These are phyloP conservation scores for Termitomyces sp. DNA, from an alignment of 768 basidiomycete species.

Conservation along the genomic window DNA sequence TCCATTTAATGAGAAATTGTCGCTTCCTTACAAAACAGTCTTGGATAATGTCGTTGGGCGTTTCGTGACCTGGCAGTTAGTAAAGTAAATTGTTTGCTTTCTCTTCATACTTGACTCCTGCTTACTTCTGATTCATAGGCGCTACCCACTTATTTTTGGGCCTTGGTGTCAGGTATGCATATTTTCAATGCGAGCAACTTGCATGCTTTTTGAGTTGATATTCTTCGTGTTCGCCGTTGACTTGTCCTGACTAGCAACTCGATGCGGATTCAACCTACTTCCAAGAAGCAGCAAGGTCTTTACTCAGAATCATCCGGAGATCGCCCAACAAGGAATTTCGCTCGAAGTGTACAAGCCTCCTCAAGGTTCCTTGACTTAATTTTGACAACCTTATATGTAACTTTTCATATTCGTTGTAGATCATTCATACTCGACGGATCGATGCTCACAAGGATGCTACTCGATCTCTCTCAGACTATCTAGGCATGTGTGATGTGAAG, in stretches of 20 bases:
- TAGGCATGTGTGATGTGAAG: slow-evolving; percentile 15
- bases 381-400: background rate
- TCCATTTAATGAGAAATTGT: slow-evolving; percentile 52
- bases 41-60: slow-evolving; percentile 48
- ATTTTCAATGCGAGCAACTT: slow-evolving; percentile 1
- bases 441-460: slow-evolving; percentile 18
- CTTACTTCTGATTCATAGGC: slow-evolving; percentile 31
- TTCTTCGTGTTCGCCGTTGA: background rate
- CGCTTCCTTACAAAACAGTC: slow-evolving; percentile 48
- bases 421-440: slow-evolving; percentile 22
- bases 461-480: slow-evolving; percentile 22
- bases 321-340: slow-evolving; percentile 46
- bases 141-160: slow-evolving; percentile 77
- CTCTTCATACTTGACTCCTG: background rate
- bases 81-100: slow-evolving; percentile 37
- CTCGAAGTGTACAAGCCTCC: slow-evolving; percentile 32
- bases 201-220: background rate
- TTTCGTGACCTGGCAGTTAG: slow-evolving; percentile 53
- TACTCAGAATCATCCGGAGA: slow-evolving; percentile 45
- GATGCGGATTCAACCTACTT: slow-evolving; percentile 47
- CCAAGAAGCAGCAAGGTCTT: slow-evolving; percentile 41
- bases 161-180: slow-evolving; percentile 50
- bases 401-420: slow-evolving; percentile 14
- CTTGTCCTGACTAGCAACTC: slow-evolving; percentile 41
- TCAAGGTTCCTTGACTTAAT: slow-evolving; percentile 36